Evolutionary conservation across 768 basidiomycete species (phyloP), one percentile per base, ranked within the genome.

Genomic region (Crucibulum laeve): DNA sequence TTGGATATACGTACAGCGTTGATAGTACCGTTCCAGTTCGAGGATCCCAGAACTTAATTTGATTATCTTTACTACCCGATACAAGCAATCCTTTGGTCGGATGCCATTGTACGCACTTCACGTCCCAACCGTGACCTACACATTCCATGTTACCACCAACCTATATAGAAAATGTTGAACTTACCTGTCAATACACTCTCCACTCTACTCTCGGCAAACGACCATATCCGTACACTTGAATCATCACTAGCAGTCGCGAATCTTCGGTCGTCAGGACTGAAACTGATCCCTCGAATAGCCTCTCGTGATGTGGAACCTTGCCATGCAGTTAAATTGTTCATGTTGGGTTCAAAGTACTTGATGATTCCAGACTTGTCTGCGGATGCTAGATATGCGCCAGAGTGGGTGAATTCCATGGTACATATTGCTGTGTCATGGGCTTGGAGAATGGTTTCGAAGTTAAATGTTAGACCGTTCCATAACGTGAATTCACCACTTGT

Each of bases 41-140:
- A 17, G 96, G 96, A 61, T 99, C 96, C 96, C 96, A 99, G 67
- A 99, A 99, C 57, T 98, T 98, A 65, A 98, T 91, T 53, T 91
- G 80, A 62, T 97, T 96, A 65, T 99, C 96, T 65, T 98, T 98
- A 54, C 90, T 91, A 19, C 96, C 96, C 3, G 91, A 93, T 4
- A 89, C 92, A 17, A 99, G 76, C 6, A 99, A 71, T 7, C 95
- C 95, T 64, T 98, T 97, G 0, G 87, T 91, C 4, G 93, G 92
- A 66, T 99, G 96, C 96, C 96, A 99, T 68, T 97, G 87, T 1
- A 97, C 92, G 47, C 92, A 96, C 59, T 94, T 89, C 17, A 99
- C 96, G 55, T 99, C 96, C 93, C 94, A 97, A 4, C 94, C 93
- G 54, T 98, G 95, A n/a, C 93, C 93, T 92, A 40, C 10, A 35